Percentiles rank a stretch among this genome's conserved stretches.
Conservation (phyloP, 78 protist species). For the Dictyostelium brefeldianum region DNA sequence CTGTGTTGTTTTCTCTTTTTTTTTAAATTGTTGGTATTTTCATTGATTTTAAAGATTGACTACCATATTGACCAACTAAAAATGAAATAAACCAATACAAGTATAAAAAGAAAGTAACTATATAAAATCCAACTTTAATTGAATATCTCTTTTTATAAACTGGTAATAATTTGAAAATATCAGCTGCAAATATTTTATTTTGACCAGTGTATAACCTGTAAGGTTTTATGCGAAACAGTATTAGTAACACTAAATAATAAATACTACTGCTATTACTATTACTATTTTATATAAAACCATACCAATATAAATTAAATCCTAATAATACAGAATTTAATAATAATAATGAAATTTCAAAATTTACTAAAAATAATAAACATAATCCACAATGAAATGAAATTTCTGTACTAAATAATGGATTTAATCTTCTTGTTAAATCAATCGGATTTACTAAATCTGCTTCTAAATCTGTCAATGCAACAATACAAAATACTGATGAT, state of each 20-base stretch:
- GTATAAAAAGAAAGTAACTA: slow-evolving; percentile 69
- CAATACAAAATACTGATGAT: slow-evolving; percentile 53
- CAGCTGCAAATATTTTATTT: slow-evolving; percentile 35
- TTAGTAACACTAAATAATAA: not conserved
- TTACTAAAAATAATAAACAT: slow-evolving; percentile 11
- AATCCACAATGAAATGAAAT: slow-evolving; percentile 16
- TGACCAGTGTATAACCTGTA: not conserved
- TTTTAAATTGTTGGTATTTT: not conserved
- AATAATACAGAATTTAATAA: slow-evolving; percentile 21
- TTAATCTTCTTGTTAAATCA: slow-evolving; percentile 67
- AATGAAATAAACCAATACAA: slow-evolving; percentile 50
- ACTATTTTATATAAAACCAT: not conserved
- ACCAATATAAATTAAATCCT: slow-evolving; percentile 39
- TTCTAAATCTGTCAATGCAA: slow-evolving; percentile 66
- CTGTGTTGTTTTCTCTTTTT: not conserved
- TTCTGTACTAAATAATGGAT: slow-evolving; percentile 50
- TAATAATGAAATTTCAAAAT: not conserved
- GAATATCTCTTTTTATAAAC: slow-evolving; percentile 42
- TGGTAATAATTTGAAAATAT: slow-evolving; percentile 48
- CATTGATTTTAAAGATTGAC: slow-evolving; percentile 6
- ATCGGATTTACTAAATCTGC: slow-evolving; percentile 71
- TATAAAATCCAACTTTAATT: slow-evolving; percentile 38
- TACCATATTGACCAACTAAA: not conserved
- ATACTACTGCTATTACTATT: too few species aligned
- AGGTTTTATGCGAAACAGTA: not conserved